phyloP scores from a whole-genome alignment of 352 stramenopile species.

The Pythium angustatum region DNA sequence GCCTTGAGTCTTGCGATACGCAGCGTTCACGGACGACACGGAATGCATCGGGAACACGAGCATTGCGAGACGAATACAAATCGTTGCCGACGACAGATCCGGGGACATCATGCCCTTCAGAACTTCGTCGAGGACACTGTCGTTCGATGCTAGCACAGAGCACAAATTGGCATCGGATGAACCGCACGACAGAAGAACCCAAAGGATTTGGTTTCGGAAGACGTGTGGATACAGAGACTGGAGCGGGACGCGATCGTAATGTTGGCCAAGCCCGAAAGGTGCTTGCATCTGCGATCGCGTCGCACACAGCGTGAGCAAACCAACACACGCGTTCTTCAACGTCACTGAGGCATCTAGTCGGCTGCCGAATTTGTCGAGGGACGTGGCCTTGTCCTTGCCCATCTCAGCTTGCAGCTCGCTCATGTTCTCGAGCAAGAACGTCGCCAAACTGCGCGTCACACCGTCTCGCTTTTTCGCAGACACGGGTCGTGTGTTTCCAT shows the following conservation, averaged over 20 bases:
- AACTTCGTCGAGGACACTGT: slow-evolving; percentile 59
- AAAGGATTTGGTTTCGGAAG: slow-evolving; percentile 78
- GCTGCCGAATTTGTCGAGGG: slow-evolving; percentile 12
- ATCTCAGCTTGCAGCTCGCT: slow-evolving; percentile 38
- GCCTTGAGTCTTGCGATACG: slow-evolving; percentile 16
- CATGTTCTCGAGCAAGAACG: slow-evolving; percentile 71
- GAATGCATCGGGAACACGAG: slow-evolving; percentile 80
- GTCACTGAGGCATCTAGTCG: slow-evolving; percentile 37
- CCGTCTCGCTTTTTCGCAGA: slow-evolving; percentile 12
- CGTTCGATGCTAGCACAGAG: slow-evolving; percentile 57
- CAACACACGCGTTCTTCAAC: slow-evolving; percentile 67
- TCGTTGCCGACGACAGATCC: slow-evolving; percentile 64
- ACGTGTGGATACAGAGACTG: slow-evolving; percentile 52
- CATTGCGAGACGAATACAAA: slow-evolving; percentile 85
- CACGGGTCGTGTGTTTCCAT: not conserved
- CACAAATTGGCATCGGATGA: slow-evolving; percentile 63
- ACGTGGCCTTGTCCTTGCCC: not conserved
- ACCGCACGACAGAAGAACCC: slow-evolving; percentile 71
- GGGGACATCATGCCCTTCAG: slow-evolving; percentile 60
- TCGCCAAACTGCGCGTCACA: slow-evolving; percentile 53
- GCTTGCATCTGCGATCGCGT: slow-evolving; percentile 14
- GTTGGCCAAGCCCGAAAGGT: not conserved
- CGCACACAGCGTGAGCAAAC: slow-evolving; percentile 64
- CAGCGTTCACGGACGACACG: slow-evolving; percentile 62
- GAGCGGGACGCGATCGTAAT: slow-evolving; percentile 10